A percentile compares a stretch with the other conserved stretches of the same genome.
Evolutionary conservation across 768 basidiomycete species (phyloP).

Genomic region (Auricularia heimuer): DNA sequence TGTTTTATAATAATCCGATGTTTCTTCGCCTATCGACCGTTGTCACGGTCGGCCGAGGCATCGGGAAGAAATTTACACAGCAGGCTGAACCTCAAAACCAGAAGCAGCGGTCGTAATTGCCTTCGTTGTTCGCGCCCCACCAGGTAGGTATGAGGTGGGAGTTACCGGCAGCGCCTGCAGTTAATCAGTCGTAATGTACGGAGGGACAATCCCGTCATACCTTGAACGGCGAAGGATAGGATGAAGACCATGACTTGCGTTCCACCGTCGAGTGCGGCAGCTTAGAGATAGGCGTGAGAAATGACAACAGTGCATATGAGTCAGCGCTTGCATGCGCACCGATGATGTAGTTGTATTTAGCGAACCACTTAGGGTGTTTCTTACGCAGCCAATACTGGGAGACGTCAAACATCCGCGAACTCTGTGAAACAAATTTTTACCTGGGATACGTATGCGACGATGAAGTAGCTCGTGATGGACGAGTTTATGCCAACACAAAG

Average conservation of each 20-base stretch:
- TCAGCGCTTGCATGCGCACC: conserved; percentile 15
- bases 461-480: conserved; percentile 33
- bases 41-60: not conserved
- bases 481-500: conserved; percentile 50
- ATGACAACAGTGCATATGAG: not conserved
- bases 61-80: not conserved
- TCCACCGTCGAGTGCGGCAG: conserved; percentile 41
- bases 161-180: conserved; percentile 18
- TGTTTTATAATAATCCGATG: not conserved
- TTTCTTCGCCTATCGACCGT: not conserved
- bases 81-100: not conserved
- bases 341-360: conserved; percentile 25
- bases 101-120: conserved; percentile 23
- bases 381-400: conserved; percentile 33
- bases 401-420: not conserved
- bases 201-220: conserved; percentile 26
- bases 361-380: conserved; percentile 38
- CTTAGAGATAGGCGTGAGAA: not conserved
- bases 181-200: not conserved
- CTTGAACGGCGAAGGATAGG: conserved; percentile 40
- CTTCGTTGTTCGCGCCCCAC: conserved; percentile 50
- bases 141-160: conserved; percentile 43
- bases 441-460: conserved; percentile 36
- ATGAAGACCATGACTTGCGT: conserved; percentile 47
- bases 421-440: not conserved